These are phyloP conservation scores for Casuarina equisetifolia DNA, from an alignment of 306 rosid species.

Conservation along the genomic window DNA sequence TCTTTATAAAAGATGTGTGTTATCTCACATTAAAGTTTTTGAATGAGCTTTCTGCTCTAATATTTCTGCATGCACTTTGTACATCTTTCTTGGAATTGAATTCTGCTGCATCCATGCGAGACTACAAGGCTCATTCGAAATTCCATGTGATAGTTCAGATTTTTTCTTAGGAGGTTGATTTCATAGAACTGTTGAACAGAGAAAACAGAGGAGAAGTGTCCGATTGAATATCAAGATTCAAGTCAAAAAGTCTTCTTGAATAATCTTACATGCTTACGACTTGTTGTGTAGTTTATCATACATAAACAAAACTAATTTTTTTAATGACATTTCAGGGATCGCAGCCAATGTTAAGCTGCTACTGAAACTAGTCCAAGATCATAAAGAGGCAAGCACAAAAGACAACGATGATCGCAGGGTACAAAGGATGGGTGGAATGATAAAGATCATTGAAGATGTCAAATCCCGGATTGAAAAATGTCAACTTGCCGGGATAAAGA, in stretches of 20 bases:
- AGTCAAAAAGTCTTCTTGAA: too few species aligned
- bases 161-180: too few species aligned
- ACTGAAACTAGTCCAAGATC: conserved; percentile 74
- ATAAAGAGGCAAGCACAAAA: conserved; percentile 53
- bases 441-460: conserved; percentile 64
- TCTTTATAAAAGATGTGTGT: too few species aligned
- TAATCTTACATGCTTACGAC: too few species aligned
- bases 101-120: neutral
- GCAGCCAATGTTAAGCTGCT: conserved; percentile 64
- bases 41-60: too few species aligned
- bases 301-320: neutral
- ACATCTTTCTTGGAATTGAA: neutral
- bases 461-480: conserved; percentile 59
- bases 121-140: too few species aligned
- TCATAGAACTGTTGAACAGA: too few species aligned
- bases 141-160: too few species aligned
- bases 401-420: conserved; percentile 55
- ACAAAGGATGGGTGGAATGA: conserved; percentile 83
- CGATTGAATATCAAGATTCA: too few species aligned
- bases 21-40: too few species aligned
- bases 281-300: too few species aligned
- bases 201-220: too few species aligned
- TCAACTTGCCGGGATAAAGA: conserved; percentile 44
- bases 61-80: neutral
- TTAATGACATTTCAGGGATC: conserved; percentile 42